Conservation (phyloP, 176 grass and related monocot species). For the Oryza punctata region DNA sequence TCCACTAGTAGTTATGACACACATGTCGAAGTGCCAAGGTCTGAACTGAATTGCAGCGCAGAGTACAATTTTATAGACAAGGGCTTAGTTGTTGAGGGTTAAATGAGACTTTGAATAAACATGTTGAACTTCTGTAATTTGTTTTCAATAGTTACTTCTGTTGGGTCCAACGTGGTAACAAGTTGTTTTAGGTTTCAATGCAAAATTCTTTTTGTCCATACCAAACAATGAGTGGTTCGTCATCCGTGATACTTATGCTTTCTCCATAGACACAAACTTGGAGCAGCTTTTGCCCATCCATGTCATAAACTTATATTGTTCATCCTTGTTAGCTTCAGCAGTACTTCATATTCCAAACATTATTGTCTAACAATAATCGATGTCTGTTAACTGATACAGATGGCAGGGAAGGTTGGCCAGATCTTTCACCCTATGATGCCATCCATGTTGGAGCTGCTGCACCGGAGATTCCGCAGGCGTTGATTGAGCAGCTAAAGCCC, state of each 20-base stretch:
- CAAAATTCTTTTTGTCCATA: not conserved
- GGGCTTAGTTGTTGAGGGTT: not conserved
- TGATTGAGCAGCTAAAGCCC: conserved; percentile 75
- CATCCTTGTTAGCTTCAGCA: not conserved
- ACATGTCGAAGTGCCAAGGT: not conserved
- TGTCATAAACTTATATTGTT: not conserved
- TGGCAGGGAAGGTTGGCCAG: conserved; percentile 81
- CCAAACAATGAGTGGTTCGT: not conserved
- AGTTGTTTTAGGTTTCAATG: not conserved
- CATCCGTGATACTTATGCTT: not conserved
- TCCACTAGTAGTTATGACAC: not conserved
- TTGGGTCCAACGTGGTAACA: not conserved
- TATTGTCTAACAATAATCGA: not conserved
- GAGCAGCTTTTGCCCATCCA: not conserved
- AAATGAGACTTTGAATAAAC: not conserved
- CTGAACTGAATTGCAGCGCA: not conserved
- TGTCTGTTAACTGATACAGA: conserved; percentile 49
- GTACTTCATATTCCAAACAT: not conserved
- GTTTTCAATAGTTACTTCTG: not conserved
- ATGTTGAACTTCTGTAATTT: not conserved
- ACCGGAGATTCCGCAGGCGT: conserved; percentile 54
- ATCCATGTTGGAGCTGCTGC: conserved; percentile 86
- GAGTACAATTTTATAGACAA: not conserved
- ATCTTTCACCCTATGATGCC: conserved; percentile 69
- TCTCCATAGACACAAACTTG: not conserved